Conservation (phyloP, 768 basidiomycete genomes). For the Pulveroboletus sp. region DNA sequence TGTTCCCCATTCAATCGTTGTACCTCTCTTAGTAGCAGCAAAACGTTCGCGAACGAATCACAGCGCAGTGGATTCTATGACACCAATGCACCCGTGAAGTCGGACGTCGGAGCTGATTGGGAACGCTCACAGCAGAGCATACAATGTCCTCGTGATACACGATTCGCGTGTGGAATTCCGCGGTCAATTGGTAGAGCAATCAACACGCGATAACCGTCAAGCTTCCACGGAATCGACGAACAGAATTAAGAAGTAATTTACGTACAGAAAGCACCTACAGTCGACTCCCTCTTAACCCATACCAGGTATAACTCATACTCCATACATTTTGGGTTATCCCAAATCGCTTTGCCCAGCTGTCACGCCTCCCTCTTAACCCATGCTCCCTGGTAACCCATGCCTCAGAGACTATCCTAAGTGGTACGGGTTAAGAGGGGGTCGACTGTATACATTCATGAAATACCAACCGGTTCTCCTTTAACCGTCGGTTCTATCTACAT, state of each 20-base stretch:
- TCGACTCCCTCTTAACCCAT: too few species aligned
- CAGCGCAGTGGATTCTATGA: not conserved
- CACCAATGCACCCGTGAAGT: not conserved
- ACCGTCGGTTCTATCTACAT: slow-evolving; percentile 4
- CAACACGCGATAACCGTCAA: slow-evolving; percentile 18
- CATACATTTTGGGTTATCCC: too few species aligned
- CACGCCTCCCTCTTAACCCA: too few species aligned
- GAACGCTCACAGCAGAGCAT: slow-evolving; percentile 7
- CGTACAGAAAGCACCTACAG: slow-evolving; percentile 1
- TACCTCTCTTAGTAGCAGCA: not conserved
- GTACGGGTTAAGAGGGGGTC: too few species aligned
- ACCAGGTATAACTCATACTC: too few species aligned
- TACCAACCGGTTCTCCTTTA: slow-evolving; percentile 4
- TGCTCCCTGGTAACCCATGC: too few species aligned
- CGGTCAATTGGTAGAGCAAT: slow-evolving; percentile 13
- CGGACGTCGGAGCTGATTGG: slow-evolving; percentile 10
- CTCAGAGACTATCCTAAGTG: too few species aligned
- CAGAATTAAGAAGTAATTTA: slow-evolving; percentile 11
- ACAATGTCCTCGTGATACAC: slow-evolving; percentile 11
- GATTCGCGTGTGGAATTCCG: slow-evolving; percentile 21
- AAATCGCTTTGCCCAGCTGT: too few species aligned
- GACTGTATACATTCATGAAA: not conserved
- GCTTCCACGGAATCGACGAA: slow-evolving; percentile 10
- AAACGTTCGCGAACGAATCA: not conserved
- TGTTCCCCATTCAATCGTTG: not conserved